These are phyloP conservation scores for Acacia pycnantha DNA, from an alignment of 331 rosid genomes.

Conservation along the genomic window DNA sequence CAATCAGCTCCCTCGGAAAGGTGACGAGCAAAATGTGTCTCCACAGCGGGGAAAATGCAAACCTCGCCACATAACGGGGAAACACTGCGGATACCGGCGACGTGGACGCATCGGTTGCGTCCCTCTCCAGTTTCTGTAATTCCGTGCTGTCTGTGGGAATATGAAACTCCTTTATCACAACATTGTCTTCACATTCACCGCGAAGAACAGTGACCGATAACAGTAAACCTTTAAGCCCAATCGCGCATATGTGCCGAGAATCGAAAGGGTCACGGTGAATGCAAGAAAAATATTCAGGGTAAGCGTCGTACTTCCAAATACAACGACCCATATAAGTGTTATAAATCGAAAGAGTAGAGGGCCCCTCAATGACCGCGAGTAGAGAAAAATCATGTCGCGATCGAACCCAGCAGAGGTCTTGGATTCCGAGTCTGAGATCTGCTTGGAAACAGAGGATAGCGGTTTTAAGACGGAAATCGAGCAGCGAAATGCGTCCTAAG, in stretches of 20 bases:
- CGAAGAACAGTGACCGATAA: slow-evolving; percentile 57
- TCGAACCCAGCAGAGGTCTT: slow-evolving; percentile 92
- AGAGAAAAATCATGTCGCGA: slow-evolving; percentile 62
- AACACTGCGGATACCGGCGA: slow-evolving; percentile 63
- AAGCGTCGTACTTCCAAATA: slow-evolving; percentile 85
- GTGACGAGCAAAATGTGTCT: slow-evolving; percentile 67
- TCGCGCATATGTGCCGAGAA: slow-evolving; percentile 75
- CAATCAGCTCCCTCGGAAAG: slow-evolving; percentile 88
- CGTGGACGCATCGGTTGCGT: slow-evolving; percentile 22
- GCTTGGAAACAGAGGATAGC: slow-evolving; percentile 76
- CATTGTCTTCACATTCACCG: slow-evolving; percentile 68
- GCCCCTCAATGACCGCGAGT: slow-evolving; percentile 72
- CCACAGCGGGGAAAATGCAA: slow-evolving; percentile 82
- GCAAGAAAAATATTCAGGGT: slow-evolving; percentile 71
- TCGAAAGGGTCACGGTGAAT: slow-evolving; percentile 94
- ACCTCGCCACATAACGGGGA: slow-evolving; percentile 58
- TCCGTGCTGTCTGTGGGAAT: slow-evolving; percentile 60
- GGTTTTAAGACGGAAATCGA: slow-evolving; percentile 66
- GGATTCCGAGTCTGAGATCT: slow-evolving; percentile 56
- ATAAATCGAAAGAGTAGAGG: slow-evolving; percentile 69
- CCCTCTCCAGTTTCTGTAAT: slow-evolving; percentile 72
- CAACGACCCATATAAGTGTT: slow-evolving; percentile 67
- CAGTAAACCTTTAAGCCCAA: slow-evolving; percentile 80
- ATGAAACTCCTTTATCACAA: slow-evolving; percentile 68
- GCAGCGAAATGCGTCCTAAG: slow-evolving; percentile 84